These are phyloP conservation scores for Cyberlindnera bimundalis DNA, from an alignment of 805 yeast species.

Conservation along the genomic window DNA sequence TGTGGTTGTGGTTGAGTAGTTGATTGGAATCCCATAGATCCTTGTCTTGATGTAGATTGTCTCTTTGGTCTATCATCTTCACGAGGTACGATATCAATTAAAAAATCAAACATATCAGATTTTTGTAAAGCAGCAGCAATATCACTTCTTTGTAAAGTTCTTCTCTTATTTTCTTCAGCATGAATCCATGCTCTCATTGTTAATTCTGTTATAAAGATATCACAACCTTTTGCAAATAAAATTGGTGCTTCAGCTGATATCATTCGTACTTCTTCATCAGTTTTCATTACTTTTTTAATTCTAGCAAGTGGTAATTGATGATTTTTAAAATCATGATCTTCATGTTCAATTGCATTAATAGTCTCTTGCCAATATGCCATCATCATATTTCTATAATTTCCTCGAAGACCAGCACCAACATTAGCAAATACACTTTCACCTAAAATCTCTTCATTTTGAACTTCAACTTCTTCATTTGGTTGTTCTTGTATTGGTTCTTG, in stretches of 20 bases:
- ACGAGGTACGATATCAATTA: conserved; percentile 94
- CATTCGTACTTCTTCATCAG: conserved; percentile 97
- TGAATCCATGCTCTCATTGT: conserved; percentile 99
- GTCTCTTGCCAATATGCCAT: conserved; percentile 98
- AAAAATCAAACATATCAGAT: conserved; percentile 95
- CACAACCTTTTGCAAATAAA: conserved; percentile 96
- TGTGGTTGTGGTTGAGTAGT: conserved; percentile 1
- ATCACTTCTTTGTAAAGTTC: conserved; percentile 92
- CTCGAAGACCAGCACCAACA: conserved; percentile 89
- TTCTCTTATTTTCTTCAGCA: conserved; percentile 92
- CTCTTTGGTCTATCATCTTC: conserved; percentile 50
- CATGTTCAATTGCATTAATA: conserved; percentile 82
- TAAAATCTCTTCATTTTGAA: conserved; percentile 35
- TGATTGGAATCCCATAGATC: conserved; percentile 5
- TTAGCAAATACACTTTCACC: conserved; percentile 74
- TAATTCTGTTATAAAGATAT: conserved; percentile 90
- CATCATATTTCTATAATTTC: conserved; percentile 81
- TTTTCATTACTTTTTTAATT: conserved; percentile 95
- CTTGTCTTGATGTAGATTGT: conserved; percentile 12
- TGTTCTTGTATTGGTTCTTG: conserved; percentile 9
- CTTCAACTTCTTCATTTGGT: conserved; percentile 23
- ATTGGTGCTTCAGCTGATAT: conserved; percentile 98
- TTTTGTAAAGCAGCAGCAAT: conserved; percentile 93
- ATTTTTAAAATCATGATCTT: conserved; percentile 85
- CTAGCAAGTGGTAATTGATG: conserved; percentile 95